These are phyloP conservation scores for Blakeslea trispora DNA, from an alignment of 371 early-diverging fungal species.

Conservation along the genomic window DNA sequence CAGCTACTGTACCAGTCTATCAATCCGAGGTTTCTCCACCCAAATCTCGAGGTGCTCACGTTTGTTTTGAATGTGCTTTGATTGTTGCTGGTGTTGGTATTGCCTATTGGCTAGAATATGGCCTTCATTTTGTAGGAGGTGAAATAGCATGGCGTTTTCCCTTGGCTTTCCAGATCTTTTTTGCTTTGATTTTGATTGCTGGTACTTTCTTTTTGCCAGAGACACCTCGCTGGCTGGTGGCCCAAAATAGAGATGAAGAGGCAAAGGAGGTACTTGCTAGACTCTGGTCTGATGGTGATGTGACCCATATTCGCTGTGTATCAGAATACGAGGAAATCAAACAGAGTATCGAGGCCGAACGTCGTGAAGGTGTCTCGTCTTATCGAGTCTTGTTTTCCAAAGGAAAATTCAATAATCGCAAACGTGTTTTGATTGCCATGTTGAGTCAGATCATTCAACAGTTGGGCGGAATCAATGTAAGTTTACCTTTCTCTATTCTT, in stretches of 20 bases:
- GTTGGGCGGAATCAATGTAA: constrained; percentile 47
- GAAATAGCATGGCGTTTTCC: constrained; percentile 56
- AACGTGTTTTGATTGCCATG: constrained; percentile 46
- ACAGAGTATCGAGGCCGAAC: constrained; percentile 42
- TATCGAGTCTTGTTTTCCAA: constrained; percentile 41
- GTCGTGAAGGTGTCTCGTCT: constrained; percentile 42
- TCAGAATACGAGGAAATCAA: constrained; percentile 44
- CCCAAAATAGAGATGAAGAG: constrained; percentile 41
- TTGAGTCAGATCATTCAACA: constrained; percentile 49
- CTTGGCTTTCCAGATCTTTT: constrained; percentile 50
- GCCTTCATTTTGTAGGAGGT: constrained; percentile 37
- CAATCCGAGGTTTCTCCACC: constrained; percentile 56
- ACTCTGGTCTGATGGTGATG: constrained; percentile 37
- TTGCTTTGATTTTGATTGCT: constrained; percentile 45
- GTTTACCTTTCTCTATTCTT: neutral
- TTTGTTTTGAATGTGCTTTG: constrained; percentile 39
- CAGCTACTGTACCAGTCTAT: constrained; percentile 54
- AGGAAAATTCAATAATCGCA: constrained; percentile 45
- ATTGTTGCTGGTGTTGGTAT: constrained; percentile 38
- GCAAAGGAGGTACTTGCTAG: constrained; percentile 43
- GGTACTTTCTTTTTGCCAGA: constrained; percentile 55
- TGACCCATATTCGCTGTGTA: constrained; percentile 33
- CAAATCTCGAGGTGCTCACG: constrained; percentile 39
- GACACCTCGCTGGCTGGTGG: constrained; percentile 60
- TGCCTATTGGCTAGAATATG: constrained; percentile 52